These are phyloP conservation scores for Penicillium canariense DNA, from an alignment of 495 filamentous ascomycete species.

Conservation along the genomic window DNA sequence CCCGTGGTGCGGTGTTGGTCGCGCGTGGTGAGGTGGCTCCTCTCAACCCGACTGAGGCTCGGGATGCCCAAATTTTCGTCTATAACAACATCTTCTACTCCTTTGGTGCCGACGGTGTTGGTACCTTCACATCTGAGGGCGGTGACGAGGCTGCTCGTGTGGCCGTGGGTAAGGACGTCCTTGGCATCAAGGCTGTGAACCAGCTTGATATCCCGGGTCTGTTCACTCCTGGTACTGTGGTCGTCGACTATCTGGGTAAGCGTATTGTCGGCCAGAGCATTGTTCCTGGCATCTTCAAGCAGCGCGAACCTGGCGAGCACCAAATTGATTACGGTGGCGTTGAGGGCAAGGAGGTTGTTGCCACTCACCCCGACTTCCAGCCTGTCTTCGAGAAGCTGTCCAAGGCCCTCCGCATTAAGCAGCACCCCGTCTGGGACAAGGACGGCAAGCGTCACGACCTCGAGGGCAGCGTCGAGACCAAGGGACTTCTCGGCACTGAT, in stretches of 20 bases:
- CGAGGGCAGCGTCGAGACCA: constrained; percentile 96
- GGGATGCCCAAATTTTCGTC: constrained; percentile 96
- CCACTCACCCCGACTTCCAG: constrained; percentile 80
- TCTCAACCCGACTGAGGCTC: constrained; percentile 91
- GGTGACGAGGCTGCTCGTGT: constrained; percentile 96
- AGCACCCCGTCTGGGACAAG: constrained; percentile 98
- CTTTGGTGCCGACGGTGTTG: constrained; percentile 95
- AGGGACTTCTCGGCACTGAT: constrained; percentile 95
- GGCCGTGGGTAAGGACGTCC: constrained; percentile 94
- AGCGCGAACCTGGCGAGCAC: constrained; percentile 93
- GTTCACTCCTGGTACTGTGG: constrained; percentile 92
- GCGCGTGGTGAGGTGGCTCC: constrained; percentile 91
- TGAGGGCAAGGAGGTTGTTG: constrained; percentile 94
- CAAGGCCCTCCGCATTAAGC: constrained; percentile 82
- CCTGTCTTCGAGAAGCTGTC: constrained; percentile 87
- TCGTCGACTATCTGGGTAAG: constrained; percentile 96
- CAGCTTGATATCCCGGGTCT: constrained; percentile 93
- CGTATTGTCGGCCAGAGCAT: constrained; percentile 98
- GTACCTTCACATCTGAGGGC: constrained; percentile 93
- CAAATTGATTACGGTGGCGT: constrained; percentile 99
- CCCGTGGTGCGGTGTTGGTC: constrained; percentile 88
- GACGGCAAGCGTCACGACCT: constrained; percentile 85
- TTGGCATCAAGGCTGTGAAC: constrained; percentile 91
- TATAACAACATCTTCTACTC: constrained; percentile 99
- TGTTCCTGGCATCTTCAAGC: constrained; percentile 98